Evolutionary conservation across 2,329 filamentous ascomycete genomes (phyloP).

Genomic region (Exophiala sp.): DNA sequence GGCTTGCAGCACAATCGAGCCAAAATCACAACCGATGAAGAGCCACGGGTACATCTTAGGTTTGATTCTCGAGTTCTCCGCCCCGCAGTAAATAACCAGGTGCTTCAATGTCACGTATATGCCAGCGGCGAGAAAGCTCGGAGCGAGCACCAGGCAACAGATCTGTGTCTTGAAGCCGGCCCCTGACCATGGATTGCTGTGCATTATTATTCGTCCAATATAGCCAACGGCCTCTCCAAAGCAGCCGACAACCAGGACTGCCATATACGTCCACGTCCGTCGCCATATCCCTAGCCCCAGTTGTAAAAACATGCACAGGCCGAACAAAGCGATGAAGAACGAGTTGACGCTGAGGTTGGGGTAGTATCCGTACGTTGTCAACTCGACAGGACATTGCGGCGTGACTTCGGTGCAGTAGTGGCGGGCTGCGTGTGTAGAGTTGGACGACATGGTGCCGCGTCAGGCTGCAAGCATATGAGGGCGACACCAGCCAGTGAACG

Average conservation of each 20-base stretch:
- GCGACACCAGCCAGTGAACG: too few relatives aligned
- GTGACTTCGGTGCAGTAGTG: slow-evolving; percentile 35
- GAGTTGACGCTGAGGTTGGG: slow-evolving; percentile 49
- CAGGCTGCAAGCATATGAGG: not conserved
- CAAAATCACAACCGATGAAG: slow-evolving; percentile 54
- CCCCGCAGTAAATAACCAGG: slow-evolving; percentile 51
- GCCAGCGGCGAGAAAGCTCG: slow-evolving; percentile 51
- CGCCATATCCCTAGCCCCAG: slow-evolving; percentile 46
- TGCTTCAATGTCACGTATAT: slow-evolving; percentile 55
- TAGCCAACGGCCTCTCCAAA: slow-evolving; percentile 53
- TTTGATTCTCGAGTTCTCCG: slow-evolving; percentile 44
- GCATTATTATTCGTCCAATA: slow-evolving; percentile 49
- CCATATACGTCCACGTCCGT: slow-evolving; percentile 52
- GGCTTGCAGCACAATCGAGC: slow-evolving; percentile 54
- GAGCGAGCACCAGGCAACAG: slow-evolving; percentile 51
- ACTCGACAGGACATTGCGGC: slow-evolving; percentile 40
- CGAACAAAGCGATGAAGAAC: slow-evolving; percentile 52
- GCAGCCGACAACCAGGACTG: slow-evolving; percentile 44
- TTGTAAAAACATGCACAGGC: slow-evolving; percentile 44
- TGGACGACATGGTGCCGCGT: slow-evolving; percentile 5
- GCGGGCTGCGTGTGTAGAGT: slow-evolving; percentile 11
- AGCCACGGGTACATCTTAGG: slow-evolving; percentile 52
- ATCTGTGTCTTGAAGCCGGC: slow-evolving; percentile 48
- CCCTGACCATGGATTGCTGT: slow-evolving; percentile 50
- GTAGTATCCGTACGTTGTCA: slow-evolving; percentile 50